phyloP scores from a whole-genome alignment of 176 grass and related monocot genomes.

The Triticum urartu region DNA sequence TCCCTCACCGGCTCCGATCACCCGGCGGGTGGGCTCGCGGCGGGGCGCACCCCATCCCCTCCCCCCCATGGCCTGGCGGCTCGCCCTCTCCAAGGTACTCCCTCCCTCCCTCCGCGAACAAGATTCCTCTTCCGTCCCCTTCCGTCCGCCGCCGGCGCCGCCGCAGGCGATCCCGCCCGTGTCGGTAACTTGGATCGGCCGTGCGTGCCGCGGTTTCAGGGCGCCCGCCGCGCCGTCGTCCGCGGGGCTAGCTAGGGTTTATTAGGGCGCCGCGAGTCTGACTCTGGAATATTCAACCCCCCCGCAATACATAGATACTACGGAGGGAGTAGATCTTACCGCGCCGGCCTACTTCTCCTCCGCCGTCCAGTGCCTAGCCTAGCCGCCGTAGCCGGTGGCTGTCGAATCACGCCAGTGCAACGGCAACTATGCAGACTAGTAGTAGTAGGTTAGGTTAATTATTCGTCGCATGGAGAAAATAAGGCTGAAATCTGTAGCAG shows the following conservation, averaged over 20 bases:
- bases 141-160: neutral
- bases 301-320: too few relatives aligned
- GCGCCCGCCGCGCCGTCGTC: neutral
- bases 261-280: neutral
- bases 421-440: too few relatives aligned
- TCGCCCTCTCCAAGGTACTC: constrained; percentile 39
- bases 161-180: neutral
- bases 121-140: neutral
- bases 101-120: neutral
- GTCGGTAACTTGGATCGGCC: neutral
- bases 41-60: neutral
- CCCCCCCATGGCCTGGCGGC: constrained; percentile 23
- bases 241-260: neutral
- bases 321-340: neutral
- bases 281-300: neutral
- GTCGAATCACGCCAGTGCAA: neutral
- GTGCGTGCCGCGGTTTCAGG: neutral
- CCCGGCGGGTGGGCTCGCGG: neutral
- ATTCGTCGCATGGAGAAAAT: neutral
- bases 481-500: too few relatives aligned
- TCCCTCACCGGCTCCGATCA: constrained; percentile 29
- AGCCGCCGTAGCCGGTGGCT: neutral
- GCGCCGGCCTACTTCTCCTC: neutral
- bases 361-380: too few relatives aligned
- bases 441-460: neutral